Conservation (phyloP, 2,329 filamentous ascomycete genomes). For the Grosmannia huntii region DNA sequence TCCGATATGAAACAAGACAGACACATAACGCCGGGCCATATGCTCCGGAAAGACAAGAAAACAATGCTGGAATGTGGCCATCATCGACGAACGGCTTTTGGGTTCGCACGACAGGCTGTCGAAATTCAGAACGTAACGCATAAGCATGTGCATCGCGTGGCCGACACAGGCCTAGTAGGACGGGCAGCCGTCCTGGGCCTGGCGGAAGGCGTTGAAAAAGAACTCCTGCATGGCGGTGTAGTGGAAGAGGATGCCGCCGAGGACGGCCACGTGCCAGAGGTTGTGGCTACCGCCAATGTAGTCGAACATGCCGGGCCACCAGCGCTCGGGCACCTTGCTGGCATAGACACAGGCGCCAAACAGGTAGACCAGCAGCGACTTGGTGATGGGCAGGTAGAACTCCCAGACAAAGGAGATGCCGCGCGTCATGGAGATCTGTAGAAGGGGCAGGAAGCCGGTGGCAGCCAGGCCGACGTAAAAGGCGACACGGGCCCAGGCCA, state of each 20-base stretch:
- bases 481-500: slow-evolving; percentile 82
- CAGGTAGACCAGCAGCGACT: slow-evolving; percentile 79
- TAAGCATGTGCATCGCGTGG: not conserved
- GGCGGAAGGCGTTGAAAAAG: slow-evolving; percentile 64
- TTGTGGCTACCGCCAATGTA: slow-evolving; percentile 95
- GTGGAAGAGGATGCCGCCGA: slow-evolving; percentile 94
- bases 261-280: slow-evolving; percentile 89
- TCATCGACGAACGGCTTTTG: not conserved
- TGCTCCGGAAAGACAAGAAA: not conserved
- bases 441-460: slow-evolving; percentile 79
- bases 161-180: slow-evolving; percentile 27
- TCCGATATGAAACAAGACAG: not conserved
- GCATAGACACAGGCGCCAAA: slow-evolving; percentile 78
- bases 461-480: slow-evolving; percentile 82
- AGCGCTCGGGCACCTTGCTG: slow-evolving; percentile 83
- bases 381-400: slow-evolving; percentile 79
- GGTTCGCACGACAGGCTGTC: not conserved
- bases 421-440: slow-evolving; percentile 69
- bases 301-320: slow-evolving; percentile 86
- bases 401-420: slow-evolving; percentile 70
- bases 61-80: not conserved
- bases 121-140: not conserved
- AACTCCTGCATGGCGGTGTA: slow-evolving; percentile 94
- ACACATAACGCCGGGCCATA: not conserved
- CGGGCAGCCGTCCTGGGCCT: slow-evolving; percentile 49